Evolutionary conservation across 1,284 basidiomycete species (phyloP), one percentile per base, ranked within the genome.

Genomic region (Moesziomyces sp.): DNA sequence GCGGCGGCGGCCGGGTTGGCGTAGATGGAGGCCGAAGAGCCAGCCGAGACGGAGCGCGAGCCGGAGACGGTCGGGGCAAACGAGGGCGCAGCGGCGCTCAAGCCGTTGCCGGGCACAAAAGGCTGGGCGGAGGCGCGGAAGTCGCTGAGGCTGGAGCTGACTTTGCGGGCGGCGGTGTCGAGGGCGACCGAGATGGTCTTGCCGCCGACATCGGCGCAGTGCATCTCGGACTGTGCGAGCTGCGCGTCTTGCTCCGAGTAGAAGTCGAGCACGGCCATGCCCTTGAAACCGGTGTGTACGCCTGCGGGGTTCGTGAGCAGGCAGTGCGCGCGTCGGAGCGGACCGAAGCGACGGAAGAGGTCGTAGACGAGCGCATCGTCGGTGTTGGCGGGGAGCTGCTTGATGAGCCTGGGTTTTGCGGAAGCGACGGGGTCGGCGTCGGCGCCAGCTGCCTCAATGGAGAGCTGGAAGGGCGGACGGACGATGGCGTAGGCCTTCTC

Each of bases 401-500:
- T 80, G 57, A 82, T 59, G 24, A 80, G 74, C 14, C 75, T 64
- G 9, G 78, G 77, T 49, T 76, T 79, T 50, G 77, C 64, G 13
- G 49, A 16, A 2, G 77, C 50, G 19, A 43, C 49, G 1, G 73
- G 78, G 24, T 82, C 78, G 14, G 49, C 38, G 5, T 45, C 6
- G 2, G 62, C 52, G 46, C 11, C 2, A 9, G 72, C 66, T 13
- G 62, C 44, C 21, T 58, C 34, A 40, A 80, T 66, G 47, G 60
- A 51, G 14, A 80, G 73, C 14, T 59, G 49, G 34, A 77, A 65
- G 18, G 66, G 65, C 38, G 59, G 47, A 14, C 65, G 56, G 24
- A 80, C 64, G 40, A 61, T 80, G 14, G 80, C 79, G 30, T 77
- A 78, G 0, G 80, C 80, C 55, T 71, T 75, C 48, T 82, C 79